phyloP scores from a whole-genome alignment of 169 alveolate species.

The Theileria parva region DNA sequence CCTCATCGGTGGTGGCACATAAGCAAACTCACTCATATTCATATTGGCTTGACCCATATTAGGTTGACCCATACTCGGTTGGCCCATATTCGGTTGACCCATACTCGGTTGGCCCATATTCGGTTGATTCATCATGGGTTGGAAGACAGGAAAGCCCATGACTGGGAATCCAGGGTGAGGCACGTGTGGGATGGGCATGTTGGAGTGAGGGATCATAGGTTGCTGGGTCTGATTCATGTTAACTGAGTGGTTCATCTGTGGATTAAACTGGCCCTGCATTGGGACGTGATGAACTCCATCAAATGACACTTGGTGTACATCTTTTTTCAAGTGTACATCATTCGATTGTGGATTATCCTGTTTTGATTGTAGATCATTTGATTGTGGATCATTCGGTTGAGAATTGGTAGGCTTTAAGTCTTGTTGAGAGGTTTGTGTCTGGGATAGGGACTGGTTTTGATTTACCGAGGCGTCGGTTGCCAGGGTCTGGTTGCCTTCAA shows the following conservation, averaged over 20 bases:
- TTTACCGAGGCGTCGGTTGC: neutral
- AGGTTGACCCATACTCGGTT: no score
- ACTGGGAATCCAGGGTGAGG: constrained; percentile 12
- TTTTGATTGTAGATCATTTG: neutral
- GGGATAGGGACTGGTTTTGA: neutral
- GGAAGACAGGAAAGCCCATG: constrained; percentile 15
- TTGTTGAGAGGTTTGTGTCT: neutral
- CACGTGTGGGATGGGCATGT: constrained; percentile 8
- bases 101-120: neutral
- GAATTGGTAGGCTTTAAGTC: neutral
- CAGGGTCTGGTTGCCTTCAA: neutral
- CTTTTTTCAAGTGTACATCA: neutral
- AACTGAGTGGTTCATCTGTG: neutral
- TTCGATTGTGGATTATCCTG: neutral
- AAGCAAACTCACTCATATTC: constrained; percentile 11
- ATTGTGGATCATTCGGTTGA: neutral
- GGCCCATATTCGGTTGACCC: no score
- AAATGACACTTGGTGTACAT: neutral
- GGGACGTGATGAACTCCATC: neutral
- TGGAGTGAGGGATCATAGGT: constrained; percentile 1
- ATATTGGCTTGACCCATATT: neutral
- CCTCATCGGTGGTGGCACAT: constrained; percentile 12
- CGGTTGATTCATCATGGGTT: neutral
- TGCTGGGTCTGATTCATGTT: constrained; percentile 7
- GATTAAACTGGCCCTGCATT: neutral